These are phyloP conservation scores for Wickerhamomyces subpelliculosus DNA, from an alignment of 805 yeast species.

Conservation along the genomic window DNA sequence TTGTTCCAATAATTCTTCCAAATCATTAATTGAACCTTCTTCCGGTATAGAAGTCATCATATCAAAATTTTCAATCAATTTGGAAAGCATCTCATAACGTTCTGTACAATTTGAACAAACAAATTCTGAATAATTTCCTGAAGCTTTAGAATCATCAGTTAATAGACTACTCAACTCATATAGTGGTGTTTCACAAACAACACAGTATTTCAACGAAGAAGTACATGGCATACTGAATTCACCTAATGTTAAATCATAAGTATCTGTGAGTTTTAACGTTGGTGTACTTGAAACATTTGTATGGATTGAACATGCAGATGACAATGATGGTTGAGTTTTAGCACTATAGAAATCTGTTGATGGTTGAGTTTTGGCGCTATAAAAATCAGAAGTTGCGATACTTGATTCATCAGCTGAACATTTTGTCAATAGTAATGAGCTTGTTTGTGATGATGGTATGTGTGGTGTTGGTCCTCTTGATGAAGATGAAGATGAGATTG, in stretches of 20 bases:
- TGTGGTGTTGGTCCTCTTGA: conserved; percentile 2
- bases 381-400: background rate
- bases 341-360: conserved; percentile 5
- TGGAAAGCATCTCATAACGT: conserved; percentile 44
- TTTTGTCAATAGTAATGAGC: conserved; percentile 5
- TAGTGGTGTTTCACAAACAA: conserved; percentile 63
- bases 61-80: conserved; percentile 33
- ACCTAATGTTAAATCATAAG: background rate
- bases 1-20: conserved; percentile 13
- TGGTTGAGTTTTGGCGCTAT: conserved; percentile 5
- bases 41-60: conserved; percentile 11
- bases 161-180: conserved; percentile 48
- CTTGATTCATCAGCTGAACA: background rate
- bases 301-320: conserved; percentile 1
- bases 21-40: conserved; percentile 11
- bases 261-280: background rate
- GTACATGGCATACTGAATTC: background rate
- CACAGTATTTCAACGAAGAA: conserved; percentile 36
- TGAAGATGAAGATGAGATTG: background rate
- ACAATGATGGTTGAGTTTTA: conserved; percentile 1
- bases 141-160: conserved; percentile 16
- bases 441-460: background rate
- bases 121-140: conserved; percentile 44
- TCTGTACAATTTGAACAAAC: conserved; percentile 59
- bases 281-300: conserved; percentile 1